Percentiles rank a stretch among this genome's conserved stretches.
Evolutionary conservation across 2,329 filamentous ascomycete genomes (phyloP).

Genomic region (Dothiorella sarmentorum): DNA sequence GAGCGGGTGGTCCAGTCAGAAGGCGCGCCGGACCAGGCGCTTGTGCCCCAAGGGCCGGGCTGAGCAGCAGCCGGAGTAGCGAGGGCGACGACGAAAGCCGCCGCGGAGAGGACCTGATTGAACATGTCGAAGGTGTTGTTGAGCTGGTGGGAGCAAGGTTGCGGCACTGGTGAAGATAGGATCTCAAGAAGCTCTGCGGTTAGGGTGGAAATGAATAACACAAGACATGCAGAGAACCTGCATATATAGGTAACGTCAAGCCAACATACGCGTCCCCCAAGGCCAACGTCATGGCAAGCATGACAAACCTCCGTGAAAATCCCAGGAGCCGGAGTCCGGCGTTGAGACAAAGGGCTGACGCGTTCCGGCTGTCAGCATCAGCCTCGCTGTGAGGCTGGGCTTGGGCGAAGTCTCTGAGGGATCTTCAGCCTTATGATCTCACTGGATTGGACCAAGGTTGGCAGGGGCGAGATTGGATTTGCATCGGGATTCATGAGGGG

Average conservation of each 20-base stretch:
- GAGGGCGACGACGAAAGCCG: conserved; percentile 2
- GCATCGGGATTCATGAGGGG: conserved; percentile 14
- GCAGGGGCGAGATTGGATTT: neutral
- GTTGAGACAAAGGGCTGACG: neutral
- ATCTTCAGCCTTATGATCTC: conserved; percentile 18
- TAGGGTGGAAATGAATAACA: neutral
- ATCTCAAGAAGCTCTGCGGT: conserved; percentile 1
- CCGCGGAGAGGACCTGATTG: conserved; percentile 13
- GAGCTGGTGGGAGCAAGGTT: conserved; percentile 26
- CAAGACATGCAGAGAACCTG: neutral
- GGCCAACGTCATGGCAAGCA: conserved; percentile 8
- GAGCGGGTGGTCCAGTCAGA: conserved; percentile 3
- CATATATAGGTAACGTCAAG: conserved; percentile 15
- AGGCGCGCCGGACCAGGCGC: conserved; percentile 3
- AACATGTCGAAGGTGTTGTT: conserved; percentile 21
- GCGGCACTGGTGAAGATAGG: neutral
- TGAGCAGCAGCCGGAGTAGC: conserved; percentile 3
- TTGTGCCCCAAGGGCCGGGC: conserved; percentile 5
- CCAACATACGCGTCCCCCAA: conserved; percentile 1
- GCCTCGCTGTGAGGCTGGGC: conserved; percentile 4
- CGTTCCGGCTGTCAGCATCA: conserved; percentile 15
- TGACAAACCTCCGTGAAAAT: neutral
- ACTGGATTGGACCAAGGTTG: conserved; percentile 3
- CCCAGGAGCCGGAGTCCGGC: neutral
- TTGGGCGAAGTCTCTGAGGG: neutral